These are phyloP conservation scores for Jaenimonas drosophilae DNA, from an alignment of 208 protist species.

Conservation along the genomic window DNA sequence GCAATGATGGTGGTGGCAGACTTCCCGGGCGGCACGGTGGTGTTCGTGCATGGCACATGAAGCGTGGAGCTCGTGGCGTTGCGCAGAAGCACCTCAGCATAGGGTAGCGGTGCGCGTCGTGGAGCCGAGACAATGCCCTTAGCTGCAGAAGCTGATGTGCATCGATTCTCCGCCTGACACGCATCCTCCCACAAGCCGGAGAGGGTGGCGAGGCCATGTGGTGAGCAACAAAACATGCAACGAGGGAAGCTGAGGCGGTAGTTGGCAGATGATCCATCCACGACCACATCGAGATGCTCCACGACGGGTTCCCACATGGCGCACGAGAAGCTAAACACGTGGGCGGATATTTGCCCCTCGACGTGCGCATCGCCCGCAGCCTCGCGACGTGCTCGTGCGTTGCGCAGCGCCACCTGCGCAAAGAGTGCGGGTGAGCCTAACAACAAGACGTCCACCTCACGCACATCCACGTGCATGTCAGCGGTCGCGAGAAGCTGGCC, in stretches of 20 bases:
- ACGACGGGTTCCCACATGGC: constrained; percentile 80
- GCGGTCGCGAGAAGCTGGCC: constrained; percentile 50
- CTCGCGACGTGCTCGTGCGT: constrained; percentile 26
- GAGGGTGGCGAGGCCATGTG: too few relatives aligned
- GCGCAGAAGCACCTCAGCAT: too few relatives aligned
- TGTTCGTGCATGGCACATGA: constrained; percentile 10
- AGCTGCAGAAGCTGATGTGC: too few relatives aligned
- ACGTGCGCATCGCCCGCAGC: constrained; percentile 41
- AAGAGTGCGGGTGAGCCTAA: constrained; percentile 42
- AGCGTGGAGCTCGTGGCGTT: too few relatives aligned
- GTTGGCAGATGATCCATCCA: too few relatives aligned
- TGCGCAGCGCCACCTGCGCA: constrained; percentile 32
- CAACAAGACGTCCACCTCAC: constrained; percentile 50
- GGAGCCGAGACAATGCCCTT: too few relatives aligned
- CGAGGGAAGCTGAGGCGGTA: constrained; percentile 48
- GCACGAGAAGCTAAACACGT: constrained; percentile 61
- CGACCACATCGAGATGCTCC: constrained; percentile 38
- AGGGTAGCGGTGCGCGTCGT: too few relatives aligned
- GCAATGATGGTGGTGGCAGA: neutral
- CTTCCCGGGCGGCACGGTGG: neutral
- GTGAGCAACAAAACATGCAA: too few relatives aligned
- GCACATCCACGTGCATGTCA: constrained; percentile 50
- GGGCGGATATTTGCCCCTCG: constrained; percentile 30
- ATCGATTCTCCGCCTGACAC: too few relatives aligned
- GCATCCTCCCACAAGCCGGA: too few relatives aligned